A percentile compares a stretch with the other conserved stretches of the same genome.
Conservation (phyloP, 2,329 filamentous ascomycete species). For the Pseudogymnoascus sp. region DNA sequence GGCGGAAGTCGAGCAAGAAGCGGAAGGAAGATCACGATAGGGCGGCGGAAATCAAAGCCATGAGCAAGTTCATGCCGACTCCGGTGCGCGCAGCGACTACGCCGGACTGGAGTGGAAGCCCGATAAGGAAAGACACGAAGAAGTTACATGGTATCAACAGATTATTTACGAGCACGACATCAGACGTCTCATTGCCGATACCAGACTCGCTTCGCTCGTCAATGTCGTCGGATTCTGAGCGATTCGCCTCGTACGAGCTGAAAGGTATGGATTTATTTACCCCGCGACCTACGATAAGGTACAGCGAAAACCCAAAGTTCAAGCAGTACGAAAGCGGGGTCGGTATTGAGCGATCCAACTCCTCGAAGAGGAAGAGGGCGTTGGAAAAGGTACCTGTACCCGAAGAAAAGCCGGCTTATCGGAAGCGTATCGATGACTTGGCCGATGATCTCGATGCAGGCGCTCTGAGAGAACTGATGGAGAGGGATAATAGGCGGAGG, state of each 20-base stretch:
- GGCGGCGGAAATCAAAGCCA: constrained; percentile 81
- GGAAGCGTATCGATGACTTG: constrained; percentile 61
- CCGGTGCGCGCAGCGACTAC: constrained; percentile 54
- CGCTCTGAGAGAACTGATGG: constrained; percentile 81
- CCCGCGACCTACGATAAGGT: constrained; percentile 77
- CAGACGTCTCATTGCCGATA: constrained; percentile 66
- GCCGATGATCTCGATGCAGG: constrained; percentile 81
- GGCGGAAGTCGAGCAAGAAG: constrained; percentile 71
- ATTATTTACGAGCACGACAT: constrained; percentile 51
- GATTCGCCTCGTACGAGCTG: constrained; percentile 66
- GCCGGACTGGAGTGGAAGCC: constrained; percentile 53
- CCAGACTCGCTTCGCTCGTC: constrained; percentile 70
- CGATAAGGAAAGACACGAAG: constrained; percentile 58
- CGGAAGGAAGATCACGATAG: constrained; percentile 69
- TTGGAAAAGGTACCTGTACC: constrained; percentile 47
- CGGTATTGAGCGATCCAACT: constrained; percentile 34
- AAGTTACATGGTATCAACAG: constrained; percentile 52
- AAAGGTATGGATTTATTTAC: constrained; percentile 75
- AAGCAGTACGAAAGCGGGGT: constrained; percentile 38
- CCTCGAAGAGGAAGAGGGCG: constrained; percentile 43
- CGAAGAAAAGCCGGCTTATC: constrained; percentile 54
- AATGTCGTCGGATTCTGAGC: constrained; percentile 69
- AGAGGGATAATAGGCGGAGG: constrained; percentile 74
- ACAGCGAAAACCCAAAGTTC: constrained; percentile 59
- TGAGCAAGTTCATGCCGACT: constrained; percentile 65